Evolutionary conservation across 345 rosid species (phyloP), one percentile per base, ranked within the genome.

Genomic region (Eucalyptus pumila): DNA sequence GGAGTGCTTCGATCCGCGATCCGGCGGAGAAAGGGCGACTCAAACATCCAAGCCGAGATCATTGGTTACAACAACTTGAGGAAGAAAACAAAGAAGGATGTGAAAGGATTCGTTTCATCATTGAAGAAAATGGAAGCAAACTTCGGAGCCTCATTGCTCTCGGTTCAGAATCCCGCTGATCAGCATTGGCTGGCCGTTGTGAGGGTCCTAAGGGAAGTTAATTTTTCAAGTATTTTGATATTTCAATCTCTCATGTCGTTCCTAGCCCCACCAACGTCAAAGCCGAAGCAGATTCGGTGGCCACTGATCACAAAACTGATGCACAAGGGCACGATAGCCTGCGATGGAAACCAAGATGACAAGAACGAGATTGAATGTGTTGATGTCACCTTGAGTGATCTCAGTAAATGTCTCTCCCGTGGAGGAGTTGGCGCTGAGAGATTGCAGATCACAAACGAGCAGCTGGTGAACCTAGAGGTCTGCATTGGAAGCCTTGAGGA

Each of bases 71-170:
- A 24, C 85, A 87, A 86, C 86, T 91, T 93, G 88, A 92, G 95
- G 62, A 95, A 94, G 92, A 93, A 92, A 88, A 90, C 89, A 94
- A 94, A 91, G 88, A 96, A 92, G 60, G 94, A 94, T 62, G 94
- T 91, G 34, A 93, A 89, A 86, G 93, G 90, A 89, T 87, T 91
- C 88, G 90, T 93, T 21, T 88, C 90, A 5, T 44, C 88, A 9
- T 65, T 96, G 89, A 96, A 94, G 92, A 95, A 94, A 86, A 93
- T 94, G 85, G 93, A 94, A 26, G 91, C 65, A 72, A 91, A 89
- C 65, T 42, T 81, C 17, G 54, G 24, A n/a, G 87, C 37, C 40
- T 51, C 40, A 48, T 37, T 14, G 30, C 24, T 54, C 24, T 54
- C 44, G 30, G 56, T 47, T 16, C 52, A 47, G 56, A 50, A 85